These are phyloP conservation scores for Ogataea haglerorum DNA, from an alignment of 805 yeast genomes.

Conservation along the genomic window DNA sequence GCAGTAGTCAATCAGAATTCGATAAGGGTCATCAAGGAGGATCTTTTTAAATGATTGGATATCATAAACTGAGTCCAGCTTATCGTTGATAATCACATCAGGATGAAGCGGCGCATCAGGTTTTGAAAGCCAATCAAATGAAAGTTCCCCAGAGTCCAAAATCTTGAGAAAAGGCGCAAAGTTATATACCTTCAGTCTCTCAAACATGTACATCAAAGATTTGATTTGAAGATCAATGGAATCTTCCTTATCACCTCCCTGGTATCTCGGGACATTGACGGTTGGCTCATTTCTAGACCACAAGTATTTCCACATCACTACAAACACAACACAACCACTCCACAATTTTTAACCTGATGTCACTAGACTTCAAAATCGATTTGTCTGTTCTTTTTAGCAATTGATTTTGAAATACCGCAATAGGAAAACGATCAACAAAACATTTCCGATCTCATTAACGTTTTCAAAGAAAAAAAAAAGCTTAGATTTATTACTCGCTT, in stretches of 20 bases:
- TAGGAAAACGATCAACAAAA: no score
- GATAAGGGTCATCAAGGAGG: constrained; percentile 53
- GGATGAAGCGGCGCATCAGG: constrained; percentile 5
- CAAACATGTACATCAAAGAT: constrained; percentile 55
- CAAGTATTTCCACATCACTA: constrained; percentile 27
- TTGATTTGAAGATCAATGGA: constrained; percentile 60
- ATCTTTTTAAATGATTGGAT: constrained; percentile 38
- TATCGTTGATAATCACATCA: constrained; percentile 30
- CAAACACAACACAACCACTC: background rate
- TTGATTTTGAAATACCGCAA: no score
- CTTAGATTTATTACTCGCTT: no score
- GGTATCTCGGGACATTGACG: constrained; percentile 47
- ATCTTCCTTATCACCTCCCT: constrained; percentile 48
- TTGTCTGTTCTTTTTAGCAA: no score
- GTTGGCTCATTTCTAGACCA: constrained; percentile 37
- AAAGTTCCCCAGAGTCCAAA: constrained; percentile 27
- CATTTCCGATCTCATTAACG: no score
- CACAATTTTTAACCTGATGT: background rate
- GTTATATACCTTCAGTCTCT: constrained; percentile 43
- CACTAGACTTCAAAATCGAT: no score
- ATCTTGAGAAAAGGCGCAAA: constrained; percentile 41
- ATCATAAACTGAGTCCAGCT: constrained; percentile 57
- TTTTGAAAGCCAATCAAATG: constrained; percentile 21
- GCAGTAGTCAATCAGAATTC: constrained; percentile 62
- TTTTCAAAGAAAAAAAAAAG: no score